These are phyloP conservation scores for Ascochyta koolunga DNA, from an alignment of 2,329 filamentous ascomycete species.

Conservation along the genomic window DNA sequence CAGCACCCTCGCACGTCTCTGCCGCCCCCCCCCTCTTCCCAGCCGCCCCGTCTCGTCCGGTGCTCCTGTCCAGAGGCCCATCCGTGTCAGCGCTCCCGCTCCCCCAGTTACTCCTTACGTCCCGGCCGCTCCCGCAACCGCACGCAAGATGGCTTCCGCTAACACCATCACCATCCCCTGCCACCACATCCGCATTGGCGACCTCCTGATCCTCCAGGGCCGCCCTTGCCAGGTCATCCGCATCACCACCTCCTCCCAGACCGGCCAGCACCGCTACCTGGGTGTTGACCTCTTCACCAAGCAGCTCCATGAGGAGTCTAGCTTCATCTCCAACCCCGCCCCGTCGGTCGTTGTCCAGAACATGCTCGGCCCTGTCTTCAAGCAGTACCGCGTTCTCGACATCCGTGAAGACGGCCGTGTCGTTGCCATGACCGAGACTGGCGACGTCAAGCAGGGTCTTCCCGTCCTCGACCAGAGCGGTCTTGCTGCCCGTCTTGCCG, in stretches of 20 bases:
- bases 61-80: slow-evolving; percentile 41
- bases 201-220: slow-evolving; percentile 98
- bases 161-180: slow-evolving; percentile 98
- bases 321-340: slow-evolving; percentile 94
- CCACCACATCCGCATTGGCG: slow-evolving; percentile 99
- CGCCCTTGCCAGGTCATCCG: slow-evolving; percentile 99
- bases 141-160: slow-evolving; percentile 60
- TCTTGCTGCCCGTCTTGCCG: slow-evolving; percentile 79
- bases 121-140: slow-evolving; percentile 28
- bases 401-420: slow-evolving; percentile 82
- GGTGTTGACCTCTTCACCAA: slow-evolving; percentile 99
- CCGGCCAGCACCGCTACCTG: slow-evolving; percentile 99
- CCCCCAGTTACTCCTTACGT: slow-evolving; percentile 69
- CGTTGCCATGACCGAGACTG: slow-evolving; percentile 98
- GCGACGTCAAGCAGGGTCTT: slow-evolving; percentile 96
- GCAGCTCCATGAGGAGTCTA: slow-evolving; percentile 98
- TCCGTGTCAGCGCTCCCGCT: slow-evolving; percentile 52
- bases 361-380: slow-evolving; percentile 99
- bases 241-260: slow-evolving; percentile 97
- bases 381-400: slow-evolving; percentile 99
- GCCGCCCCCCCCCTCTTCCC: slow-evolving; percentile 37
- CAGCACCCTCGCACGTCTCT: slow-evolving; percentile 9
- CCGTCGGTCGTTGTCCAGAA: slow-evolving; percentile 98
- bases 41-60: slow-evolving; percentile 47
- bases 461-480: slow-evolving; percentile 94